Conservation (phyloP, 1,139 yeast genomes). For the Candida sp. region DNA sequence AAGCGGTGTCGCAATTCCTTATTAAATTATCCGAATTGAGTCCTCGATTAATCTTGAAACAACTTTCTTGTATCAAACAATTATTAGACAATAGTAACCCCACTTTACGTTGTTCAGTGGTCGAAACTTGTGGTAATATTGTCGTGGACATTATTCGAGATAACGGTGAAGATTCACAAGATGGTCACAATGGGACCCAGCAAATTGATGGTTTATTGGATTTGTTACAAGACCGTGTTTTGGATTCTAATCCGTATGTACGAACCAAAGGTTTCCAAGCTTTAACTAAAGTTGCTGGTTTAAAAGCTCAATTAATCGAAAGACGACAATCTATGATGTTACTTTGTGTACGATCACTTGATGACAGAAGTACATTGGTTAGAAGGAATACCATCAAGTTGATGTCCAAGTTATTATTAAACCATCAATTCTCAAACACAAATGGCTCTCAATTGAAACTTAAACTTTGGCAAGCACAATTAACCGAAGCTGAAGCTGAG, state of each 20-base stretch:
- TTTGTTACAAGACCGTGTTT: constrained; percentile 68
- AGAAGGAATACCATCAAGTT: constrained; percentile 80
- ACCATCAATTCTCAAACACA: constrained; percentile 78
- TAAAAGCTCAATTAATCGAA: constrained; percentile 61
- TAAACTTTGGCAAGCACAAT: constrained; percentile 56
- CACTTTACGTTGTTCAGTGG: constrained; percentile 82
- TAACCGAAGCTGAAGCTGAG: constrained; percentile 48
- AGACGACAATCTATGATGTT: constrained; percentile 56
- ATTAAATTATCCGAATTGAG: constrained; percentile 68
- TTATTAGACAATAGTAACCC: constrained; percentile 76
- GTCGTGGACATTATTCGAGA: constrained; percentile 45
- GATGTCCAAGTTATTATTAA: constrained; percentile 63
- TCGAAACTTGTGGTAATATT: constrained; percentile 86
- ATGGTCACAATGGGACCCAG: constrained; percentile 43
- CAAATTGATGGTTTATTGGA: constrained; percentile 63
- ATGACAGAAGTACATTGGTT: constrained; percentile 82
- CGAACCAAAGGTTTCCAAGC: constrained; percentile 85
- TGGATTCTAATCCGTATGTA: constrained; percentile 86
- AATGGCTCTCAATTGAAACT: constrained; percentile 73
- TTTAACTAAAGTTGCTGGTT: constrained; percentile 59
- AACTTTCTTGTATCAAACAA: constrained; percentile 72
- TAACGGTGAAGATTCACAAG: constrained; percentile 12
- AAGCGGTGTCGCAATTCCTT: constrained; percentile 72
- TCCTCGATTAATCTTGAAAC: constrained; percentile 72
- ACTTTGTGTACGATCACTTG: constrained; percentile 72